phyloP scores from a whole-genome alignment of 306 rosid genomes.

The Acacia melanoxylon region DNA sequence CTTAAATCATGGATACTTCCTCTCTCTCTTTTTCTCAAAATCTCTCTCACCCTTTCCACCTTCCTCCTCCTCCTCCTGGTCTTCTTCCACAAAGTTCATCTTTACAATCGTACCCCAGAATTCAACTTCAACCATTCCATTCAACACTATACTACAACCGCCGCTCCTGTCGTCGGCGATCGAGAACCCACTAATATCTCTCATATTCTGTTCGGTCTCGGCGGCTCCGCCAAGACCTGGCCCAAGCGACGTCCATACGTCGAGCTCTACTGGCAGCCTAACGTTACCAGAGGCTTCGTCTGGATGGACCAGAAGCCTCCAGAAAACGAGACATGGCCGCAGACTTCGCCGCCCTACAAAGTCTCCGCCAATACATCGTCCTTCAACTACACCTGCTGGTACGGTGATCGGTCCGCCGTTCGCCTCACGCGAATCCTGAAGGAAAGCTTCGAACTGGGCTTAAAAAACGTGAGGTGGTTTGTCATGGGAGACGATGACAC shows the following conservation, averaged over 20 bases:
- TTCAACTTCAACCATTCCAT: not conserved
- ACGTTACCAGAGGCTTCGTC: constrained; percentile 53
- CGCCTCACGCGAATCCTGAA: constrained; percentile 50
- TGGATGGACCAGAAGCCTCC: constrained; percentile 58
- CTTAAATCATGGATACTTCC: not conserved
- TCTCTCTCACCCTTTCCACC: constrained; percentile 29
- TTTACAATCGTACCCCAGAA: not conserved
- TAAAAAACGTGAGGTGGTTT: constrained; percentile 49
- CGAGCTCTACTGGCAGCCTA: constrained; percentile 66
- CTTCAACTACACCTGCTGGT: constrained; percentile 49
- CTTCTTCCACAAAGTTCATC: constrained; percentile 30
- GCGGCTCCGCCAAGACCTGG: constrained; percentile 58
- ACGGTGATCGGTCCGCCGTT: constrained; percentile 41
- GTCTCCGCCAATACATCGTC: constrained; percentile 42
- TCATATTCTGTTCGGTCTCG: constrained; percentile 68
- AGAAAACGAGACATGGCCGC: constrained; percentile 42
- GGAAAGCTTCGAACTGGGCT: constrained; percentile 55
- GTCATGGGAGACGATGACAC: constrained; percentile 73
- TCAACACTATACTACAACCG: not conserved
- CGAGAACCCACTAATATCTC: constrained; percentile 49
- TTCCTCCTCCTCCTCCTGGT: constrained; percentile 36
- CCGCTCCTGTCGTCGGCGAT: not conserved
- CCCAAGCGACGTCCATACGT: constrained; percentile 43
- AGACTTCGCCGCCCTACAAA: constrained; percentile 38
- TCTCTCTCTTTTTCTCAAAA: constrained; percentile 34